phyloP scores from a whole-genome alignment of 2,329 filamentous ascomycete species.

The Pestalotiopsis sp. region DNA sequence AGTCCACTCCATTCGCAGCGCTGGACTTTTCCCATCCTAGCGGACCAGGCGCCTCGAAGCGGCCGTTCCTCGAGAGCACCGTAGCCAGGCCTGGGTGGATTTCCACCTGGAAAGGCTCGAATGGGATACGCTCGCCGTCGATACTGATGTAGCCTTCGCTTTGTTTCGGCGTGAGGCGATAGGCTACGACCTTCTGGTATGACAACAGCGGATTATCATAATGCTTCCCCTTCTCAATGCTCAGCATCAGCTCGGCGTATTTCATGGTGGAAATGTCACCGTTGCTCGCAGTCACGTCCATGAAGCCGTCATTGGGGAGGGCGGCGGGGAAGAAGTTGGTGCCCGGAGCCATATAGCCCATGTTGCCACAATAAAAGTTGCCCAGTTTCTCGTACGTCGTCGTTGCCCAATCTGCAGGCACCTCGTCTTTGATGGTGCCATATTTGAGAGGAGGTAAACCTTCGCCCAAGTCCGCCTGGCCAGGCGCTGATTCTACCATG shows the following conservation, averaged over 20 bases:
- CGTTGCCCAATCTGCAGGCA: slow-evolving; percentile 78
- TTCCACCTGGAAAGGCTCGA: slow-evolving; percentile 89
- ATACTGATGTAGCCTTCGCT: slow-evolving; percentile 87
- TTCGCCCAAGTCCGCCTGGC: slow-evolving; percentile 35
- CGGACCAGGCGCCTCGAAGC: slow-evolving; percentile 69
- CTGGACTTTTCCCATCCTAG: slow-evolving; percentile 45
- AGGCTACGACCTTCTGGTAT: slow-evolving; percentile 86
- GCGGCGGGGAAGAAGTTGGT: slow-evolving; percentile 86
- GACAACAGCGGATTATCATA: slow-evolving; percentile 79
- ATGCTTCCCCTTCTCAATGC: slow-evolving; percentile 72
- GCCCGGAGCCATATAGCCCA: slow-evolving; percentile 88
- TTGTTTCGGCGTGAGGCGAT: slow-evolving; percentile 78
- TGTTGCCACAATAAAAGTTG: slow-evolving; percentile 94
- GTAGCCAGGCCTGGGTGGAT: slow-evolving; percentile 81
- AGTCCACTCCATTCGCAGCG: too few species aligned
- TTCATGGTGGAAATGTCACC: slow-evolving; percentile 71
- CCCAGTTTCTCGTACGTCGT: slow-evolving; percentile 77
- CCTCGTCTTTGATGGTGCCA: slow-evolving; percentile 75
- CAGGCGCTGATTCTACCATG: slow-evolving; percentile 24
- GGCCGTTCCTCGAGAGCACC: slow-evolving; percentile 76
- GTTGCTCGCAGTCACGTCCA: slow-evolving; percentile 82
- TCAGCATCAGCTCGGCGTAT: slow-evolving; percentile 70
- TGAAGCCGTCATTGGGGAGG: slow-evolving; percentile 78
- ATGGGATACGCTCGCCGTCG: slow-evolving; percentile 86
- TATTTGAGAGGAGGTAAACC: slow-evolving; percentile 76